Base-by-base conservation (phyloP, 1,284 basidiomycete genomes). In the Laetiporus sulphureus region DNA sequence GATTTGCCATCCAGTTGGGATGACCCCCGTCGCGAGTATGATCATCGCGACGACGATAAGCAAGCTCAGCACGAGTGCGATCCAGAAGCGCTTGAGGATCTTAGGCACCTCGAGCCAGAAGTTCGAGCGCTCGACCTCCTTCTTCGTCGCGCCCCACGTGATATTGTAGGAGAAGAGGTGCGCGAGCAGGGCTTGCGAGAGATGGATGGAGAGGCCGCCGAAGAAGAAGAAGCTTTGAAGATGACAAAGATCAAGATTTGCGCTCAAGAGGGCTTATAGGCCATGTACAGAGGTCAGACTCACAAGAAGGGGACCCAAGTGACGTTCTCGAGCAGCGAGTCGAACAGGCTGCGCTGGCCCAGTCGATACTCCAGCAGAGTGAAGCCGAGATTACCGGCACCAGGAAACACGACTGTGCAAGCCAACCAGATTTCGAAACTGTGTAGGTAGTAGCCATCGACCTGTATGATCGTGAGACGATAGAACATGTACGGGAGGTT, bases 21-120 rank as follows among this genome's bases (percentile, higher is more conserved):
- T 61, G 6, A 76, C 42, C 5, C 61, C 45, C 8, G 71, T 69
- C 0, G 75, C 66, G 23, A 88, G 57, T 23, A 87, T 57, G 39
- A 75, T 60, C 66, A 87, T 79, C 38, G 57, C 65, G 2, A 64
- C 71, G 32, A 78, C 60, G 21, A 67, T 46, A 22, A 72, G 16
- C 38, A 73, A 51, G 40, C 68, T 79, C 31, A 89, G 47, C 20
- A 76, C 44, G 45, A 92, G 68, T 33, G 79, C 68, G 18, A 79
- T 55, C 62, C 83, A 78, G 65, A 88, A 87, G 12, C 84, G 75
- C 51, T 81, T 78, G 57, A 81, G 65, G 59, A 91, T 91, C 47
- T 73, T 77, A 0, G 91, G 91, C 6, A 91, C 79, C 60, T 93
- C 90, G 40, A 83, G 75, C 77, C 88, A 92, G 69, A 92, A 91